Conservation (phyloP, 2,329 filamentous ascomycete genomes). For the Pestalotiopsis sp. region DNA sequence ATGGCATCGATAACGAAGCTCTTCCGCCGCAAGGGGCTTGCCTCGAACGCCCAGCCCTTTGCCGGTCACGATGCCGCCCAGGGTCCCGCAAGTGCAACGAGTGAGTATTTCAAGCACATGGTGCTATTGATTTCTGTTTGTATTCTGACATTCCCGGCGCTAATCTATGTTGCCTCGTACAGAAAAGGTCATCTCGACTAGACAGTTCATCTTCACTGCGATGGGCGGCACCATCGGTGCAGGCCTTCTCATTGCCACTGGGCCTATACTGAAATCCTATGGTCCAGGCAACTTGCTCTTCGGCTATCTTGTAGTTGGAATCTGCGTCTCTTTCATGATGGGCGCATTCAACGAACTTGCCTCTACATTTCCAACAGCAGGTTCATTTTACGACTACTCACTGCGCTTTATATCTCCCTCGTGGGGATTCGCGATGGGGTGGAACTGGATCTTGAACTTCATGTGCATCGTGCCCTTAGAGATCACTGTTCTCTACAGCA, state of each 20-base stretch:
- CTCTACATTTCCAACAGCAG: slow-evolving; percentile 35
- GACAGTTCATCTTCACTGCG: slow-evolving; percentile 36
- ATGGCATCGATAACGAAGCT: too few relatives aligned
- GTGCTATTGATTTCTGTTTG: too few relatives aligned
- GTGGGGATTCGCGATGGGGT: slow-evolving; percentile 43
- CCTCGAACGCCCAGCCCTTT: too few relatives aligned
- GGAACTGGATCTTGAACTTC: slow-evolving; percentile 41
- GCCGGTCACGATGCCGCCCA: too few relatives aligned
- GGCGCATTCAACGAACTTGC: slow-evolving; percentile 27
- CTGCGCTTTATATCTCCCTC: slow-evolving; percentile 38
- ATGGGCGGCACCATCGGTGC: slow-evolving; percentile 38
- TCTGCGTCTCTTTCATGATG: slow-evolving; percentile 34
- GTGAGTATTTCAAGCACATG: too few relatives aligned
- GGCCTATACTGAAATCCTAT: slow-evolving; percentile 31
- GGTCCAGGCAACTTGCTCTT: slow-evolving; percentile 34
- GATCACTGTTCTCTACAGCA: slow-evolving; percentile 36
- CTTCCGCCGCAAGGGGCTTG: too few relatives aligned
- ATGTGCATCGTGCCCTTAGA: slow-evolving; percentile 40
- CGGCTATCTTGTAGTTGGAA: slow-evolving; percentile 34
- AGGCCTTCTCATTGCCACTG: slow-evolving; percentile 37
- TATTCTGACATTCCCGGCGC: too few relatives aligned
- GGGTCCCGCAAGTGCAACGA: too few relatives aligned
- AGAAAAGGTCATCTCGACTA: slow-evolving; percentile 30
- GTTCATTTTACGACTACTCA: slow-evolving; percentile 42
- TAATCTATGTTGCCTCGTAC: slow-evolving; percentile 3